These are phyloP conservation scores for Penicillium sp. DNA, from an alignment of 2,329 filamentous ascomycete genomes.

Conservation along the genomic window DNA sequence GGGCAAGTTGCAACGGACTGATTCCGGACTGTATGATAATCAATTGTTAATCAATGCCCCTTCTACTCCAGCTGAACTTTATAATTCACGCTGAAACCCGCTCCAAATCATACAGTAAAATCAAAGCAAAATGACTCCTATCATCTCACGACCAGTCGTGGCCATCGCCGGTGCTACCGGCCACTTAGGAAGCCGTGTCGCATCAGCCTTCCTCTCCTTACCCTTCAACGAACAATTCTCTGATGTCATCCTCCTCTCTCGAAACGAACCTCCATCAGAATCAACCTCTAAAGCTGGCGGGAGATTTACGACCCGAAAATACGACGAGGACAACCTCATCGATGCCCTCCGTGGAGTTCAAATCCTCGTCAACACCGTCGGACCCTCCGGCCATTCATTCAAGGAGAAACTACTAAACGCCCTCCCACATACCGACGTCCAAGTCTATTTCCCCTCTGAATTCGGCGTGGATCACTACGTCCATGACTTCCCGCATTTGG, in stretches of 20 bases:
- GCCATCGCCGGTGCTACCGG: constrained; percentile 37
- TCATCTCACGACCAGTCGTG: constrained; percentile 20
- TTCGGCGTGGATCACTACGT: constrained; percentile 33
- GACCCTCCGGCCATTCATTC: background rate
- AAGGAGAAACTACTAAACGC: background rate
- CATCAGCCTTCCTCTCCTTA: constrained; percentile 26
- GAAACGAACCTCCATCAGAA: background rate
- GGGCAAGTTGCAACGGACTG: background rate
- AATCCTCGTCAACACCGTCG: background rate
- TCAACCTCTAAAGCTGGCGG: background rate
- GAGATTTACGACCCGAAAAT: background rate
- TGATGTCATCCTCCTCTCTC: constrained; percentile 1
- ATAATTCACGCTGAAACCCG: background rate
- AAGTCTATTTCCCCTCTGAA: constrained; percentile 10
- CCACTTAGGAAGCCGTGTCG: constrained; percentile 22
- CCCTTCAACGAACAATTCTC: constrained; percentile 1
- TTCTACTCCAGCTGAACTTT: background rate
- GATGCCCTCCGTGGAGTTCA: background rate
- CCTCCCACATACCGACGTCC: background rate
- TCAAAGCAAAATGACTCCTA: background rate
- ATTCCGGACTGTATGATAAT: constrained; percentile 7
- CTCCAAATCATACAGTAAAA: background rate
- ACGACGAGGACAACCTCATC: background rate
- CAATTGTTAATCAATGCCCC: background rate
- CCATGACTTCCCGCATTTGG: constrained; percentile 9